Evolutionary conservation across 257 asterid species (phyloP), one percentile per base, ranked within the genome.

Genomic region (Hygrophila difformis): DNA sequence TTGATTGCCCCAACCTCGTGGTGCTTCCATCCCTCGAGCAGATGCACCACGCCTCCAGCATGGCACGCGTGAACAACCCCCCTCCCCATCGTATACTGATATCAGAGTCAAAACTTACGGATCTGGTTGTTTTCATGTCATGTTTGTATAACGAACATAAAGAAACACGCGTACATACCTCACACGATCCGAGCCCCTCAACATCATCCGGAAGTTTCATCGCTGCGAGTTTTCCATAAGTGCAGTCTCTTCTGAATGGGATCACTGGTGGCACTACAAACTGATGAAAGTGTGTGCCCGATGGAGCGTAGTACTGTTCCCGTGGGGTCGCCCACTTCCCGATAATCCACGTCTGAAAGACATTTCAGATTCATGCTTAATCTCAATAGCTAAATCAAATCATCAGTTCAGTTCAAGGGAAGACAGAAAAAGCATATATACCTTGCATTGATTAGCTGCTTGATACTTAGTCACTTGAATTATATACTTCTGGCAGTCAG

Each of bases 21-120:
- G 59, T 87, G 97, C 31, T 60, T 38, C 97, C 97, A 87, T 4
- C 81, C 87, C 81, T 87, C 80, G 40, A 87, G 93, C 50, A 64
- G 62, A 70, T 87, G 97, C 23, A 87, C 87, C 29, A 77, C 68
- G 31, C 94, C 97, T 20, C 97, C 97, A 0, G 97, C 97, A 24
- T 87, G 97, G 71, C 97, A 87, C n/a, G 97, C 97, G 59, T 87
- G 97, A 12, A 87, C 92, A 18, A 76, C 77, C 18, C 95, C 97
- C 74, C 97, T 66, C 55, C 34, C 93, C 91, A 87, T 61, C 21
- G 97, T 83, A 34, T 87, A 83, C 97, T 87, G 74, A 33, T 50
- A n/a, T 7, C 29, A 24, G 7, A 24, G 7, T 24, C 29, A 2
- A 24, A 24, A 2, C 3, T 24, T 24, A 3, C 29, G 29, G 29